Percentiles rank a stretch among this genome's conserved stretches.
Evolutionary conservation across 148 eudicot species (phyloP).

Genomic region (Rheum nobile): DNA sequence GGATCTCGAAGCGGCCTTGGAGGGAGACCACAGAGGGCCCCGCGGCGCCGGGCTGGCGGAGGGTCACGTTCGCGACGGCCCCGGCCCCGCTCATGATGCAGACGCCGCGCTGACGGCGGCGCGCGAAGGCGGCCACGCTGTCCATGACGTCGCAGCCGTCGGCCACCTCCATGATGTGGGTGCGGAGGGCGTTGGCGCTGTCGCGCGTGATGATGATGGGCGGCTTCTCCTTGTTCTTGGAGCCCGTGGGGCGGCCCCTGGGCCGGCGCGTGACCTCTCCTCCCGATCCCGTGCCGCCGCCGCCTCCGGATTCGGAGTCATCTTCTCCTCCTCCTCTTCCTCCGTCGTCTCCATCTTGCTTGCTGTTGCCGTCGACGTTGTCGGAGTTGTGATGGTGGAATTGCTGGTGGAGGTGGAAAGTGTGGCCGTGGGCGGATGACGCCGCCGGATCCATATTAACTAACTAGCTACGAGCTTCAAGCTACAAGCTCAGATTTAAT

Average conservation of each 20-base stretch:
- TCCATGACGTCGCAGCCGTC: conserved; percentile 74
- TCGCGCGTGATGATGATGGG: conserved; percentile 72
- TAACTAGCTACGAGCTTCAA: too few species aligned
- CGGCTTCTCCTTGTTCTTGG: conserved; percentile 72
- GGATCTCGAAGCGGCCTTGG: conserved; percentile 73
- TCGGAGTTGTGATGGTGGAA: conserved; percentile 30
- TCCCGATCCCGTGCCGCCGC: conserved; percentile 10
- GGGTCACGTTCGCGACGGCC: conserved; percentile 56
- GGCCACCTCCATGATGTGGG: conserved; percentile 74
- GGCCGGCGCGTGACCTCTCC: conserved; percentile 37
- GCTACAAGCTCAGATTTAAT: neutral
- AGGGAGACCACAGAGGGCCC: conserved; percentile 37
- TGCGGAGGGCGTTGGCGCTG: conserved; percentile 75
- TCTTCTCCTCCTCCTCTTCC: conserved; percentile 29
- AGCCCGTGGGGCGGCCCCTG: conserved; percentile 63
- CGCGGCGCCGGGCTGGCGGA: conserved; percentile 64
- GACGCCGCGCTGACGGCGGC: conserved; percentile 65
- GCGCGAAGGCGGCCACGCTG: conserved; percentile 48
- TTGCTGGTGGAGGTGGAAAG: conserved; percentile 21
- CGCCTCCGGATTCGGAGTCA: conserved; percentile 20
- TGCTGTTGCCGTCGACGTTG: conserved; percentile 28
- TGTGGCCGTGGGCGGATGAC: conserved; percentile 19
- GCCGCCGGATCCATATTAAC: conserved; percentile 17
- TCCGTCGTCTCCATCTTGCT: conserved; percentile 36
- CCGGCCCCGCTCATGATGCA: conserved; percentile 70